Evolutionary conservation across 2,329 filamentous ascomycete genomes (phyloP).

Genomic region (Verticillium albo-atrum): DNA sequence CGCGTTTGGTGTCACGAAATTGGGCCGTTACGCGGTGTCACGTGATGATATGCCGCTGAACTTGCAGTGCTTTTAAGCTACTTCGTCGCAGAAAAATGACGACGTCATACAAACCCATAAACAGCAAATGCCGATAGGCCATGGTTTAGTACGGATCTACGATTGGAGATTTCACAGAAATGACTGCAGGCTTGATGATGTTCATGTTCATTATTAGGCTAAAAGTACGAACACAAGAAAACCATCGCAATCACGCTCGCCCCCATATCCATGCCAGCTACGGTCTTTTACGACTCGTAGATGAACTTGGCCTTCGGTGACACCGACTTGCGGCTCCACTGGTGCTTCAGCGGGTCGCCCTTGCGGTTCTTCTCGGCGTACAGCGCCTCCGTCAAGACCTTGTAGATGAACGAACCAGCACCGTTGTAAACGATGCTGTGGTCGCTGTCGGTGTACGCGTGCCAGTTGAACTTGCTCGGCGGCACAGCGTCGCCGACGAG

Average conservation of each 20-base stretch:
- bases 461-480: constrained; percentile 57
- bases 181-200: neutral
- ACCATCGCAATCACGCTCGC: too few species aligned
- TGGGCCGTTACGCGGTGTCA: neutral
- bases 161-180: too few species aligned
- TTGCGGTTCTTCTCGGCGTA: constrained; percentile 57
- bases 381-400: constrained; percentile 55
- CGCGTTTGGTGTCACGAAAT: neutral
- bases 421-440: constrained; percentile 58
- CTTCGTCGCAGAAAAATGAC: too few species aligned
- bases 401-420: constrained; percentile 55
- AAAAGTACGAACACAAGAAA: neutral
- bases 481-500: constrained; percentile 55
- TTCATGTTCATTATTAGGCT: neutral
- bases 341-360: constrained; percentile 21
- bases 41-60: neutral
- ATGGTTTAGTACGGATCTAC: too few species aligned
- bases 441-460: constrained; percentile 62
- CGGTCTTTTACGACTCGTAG: constrained; percentile 2
- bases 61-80: too few species aligned
- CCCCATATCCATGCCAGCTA: neutral
- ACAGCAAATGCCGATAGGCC: too few species aligned
- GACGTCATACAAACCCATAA: too few species aligned
- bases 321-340: constrained; percentile 24
- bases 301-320: neutral